phyloP scores from a whole-genome alignment of 768 basidiomycete genomes.

The Heimioporus sp. region DNA sequence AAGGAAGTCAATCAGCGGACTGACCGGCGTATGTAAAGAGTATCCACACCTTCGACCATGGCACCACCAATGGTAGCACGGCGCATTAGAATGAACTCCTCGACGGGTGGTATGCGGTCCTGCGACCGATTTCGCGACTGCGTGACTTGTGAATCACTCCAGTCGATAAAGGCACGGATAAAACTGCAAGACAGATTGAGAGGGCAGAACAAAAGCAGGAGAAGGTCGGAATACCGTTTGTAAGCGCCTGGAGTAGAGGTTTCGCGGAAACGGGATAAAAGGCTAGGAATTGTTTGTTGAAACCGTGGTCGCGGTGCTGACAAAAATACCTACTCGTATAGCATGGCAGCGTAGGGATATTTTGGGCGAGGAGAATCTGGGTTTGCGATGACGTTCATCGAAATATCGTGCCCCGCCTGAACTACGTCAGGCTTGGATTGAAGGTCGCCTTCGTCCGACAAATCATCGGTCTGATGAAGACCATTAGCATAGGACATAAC shows the following conservation, averaged over 20 bases:
- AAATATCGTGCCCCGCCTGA: slow-evolving; percentile 32
- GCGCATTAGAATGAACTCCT: slow-evolving; percentile 38
- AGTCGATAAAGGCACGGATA: slow-evolving; percentile 33
- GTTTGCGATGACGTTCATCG: slow-evolving; percentile 26
- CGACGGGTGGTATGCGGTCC: slow-evolving; percentile 36
- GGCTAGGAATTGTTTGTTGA: slow-evolving; percentile 13
- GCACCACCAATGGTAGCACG: slow-evolving; percentile 36
- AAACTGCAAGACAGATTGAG: slow-evolving; percentile 25
- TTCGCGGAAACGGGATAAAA: slow-evolving; percentile 33
- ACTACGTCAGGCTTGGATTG: slow-evolving; percentile 35
- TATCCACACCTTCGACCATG: slow-evolving; percentile 36
- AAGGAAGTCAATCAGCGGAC: slow-evolving; percentile 1
- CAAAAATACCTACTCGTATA: slow-evolving; percentile 33
- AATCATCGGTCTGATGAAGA: slow-evolving; percentile 31
- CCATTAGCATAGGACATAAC: slow-evolving; percentile 1
- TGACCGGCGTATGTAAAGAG: not conserved
- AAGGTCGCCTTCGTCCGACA: slow-evolving; percentile 36
- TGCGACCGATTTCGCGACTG: slow-evolving; percentile 35
- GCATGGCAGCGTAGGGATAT: slow-evolving; percentile 38
- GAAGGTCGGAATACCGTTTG: slow-evolving; percentile 23
- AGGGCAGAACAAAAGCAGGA: not conserved
- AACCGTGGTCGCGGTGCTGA: slow-evolving; percentile 9
- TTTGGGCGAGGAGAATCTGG: slow-evolving; percentile 29
- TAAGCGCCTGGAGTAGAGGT: slow-evolving; percentile 38
- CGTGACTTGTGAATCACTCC: slow-evolving; percentile 35